These are phyloP conservation scores for Nelumbo lutea DNA, from an alignment of 164 flowering plant species.

Conservation along the genomic window DNA sequence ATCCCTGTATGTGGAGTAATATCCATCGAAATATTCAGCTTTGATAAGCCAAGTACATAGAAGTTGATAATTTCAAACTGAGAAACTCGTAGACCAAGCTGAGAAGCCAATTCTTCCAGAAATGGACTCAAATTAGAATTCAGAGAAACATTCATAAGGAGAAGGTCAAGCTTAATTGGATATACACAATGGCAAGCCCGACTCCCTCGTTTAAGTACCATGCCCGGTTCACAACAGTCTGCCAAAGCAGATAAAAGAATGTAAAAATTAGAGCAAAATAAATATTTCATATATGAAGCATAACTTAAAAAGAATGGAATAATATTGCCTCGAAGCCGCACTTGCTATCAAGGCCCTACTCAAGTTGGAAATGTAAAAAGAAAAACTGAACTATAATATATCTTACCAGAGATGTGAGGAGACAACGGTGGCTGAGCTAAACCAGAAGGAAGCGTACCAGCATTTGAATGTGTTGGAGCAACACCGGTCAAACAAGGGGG, in stretches of 20 bases:
- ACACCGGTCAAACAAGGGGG: constrained; percentile 26
- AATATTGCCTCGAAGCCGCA: background rate
- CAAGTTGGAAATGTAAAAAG: background rate
- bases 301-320: background rate
- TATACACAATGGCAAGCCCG: constrained; percentile 65
- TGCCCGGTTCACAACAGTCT: constrained; percentile 62
- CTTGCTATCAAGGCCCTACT: too few species aligned
- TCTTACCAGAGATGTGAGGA: constrained; percentile 57
- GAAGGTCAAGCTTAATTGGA: constrained; percentile 66
- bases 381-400: background rate
- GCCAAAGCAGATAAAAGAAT: constrained; percentile 13
- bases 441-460: constrained; percentile 37
- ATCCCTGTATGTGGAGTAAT: constrained; percentile 61
- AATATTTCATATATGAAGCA: background rate
- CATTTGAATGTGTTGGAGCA: constrained; percentile 36
- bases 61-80: constrained; percentile 66
- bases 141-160: constrained; percentile 52
- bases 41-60: constrained; percentile 45
- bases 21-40: constrained; percentile 66
- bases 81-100: constrained; percentile 41
- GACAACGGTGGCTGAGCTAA: constrained; percentile 77
- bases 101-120: constrained; percentile 48
- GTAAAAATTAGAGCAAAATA: constrained; percentile 10
- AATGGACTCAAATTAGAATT: constrained; percentile 51
- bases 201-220: constrained; percentile 50